Conservation (phyloP, 164 flowering plant genomes). For the Protea cynaroides region DNA sequence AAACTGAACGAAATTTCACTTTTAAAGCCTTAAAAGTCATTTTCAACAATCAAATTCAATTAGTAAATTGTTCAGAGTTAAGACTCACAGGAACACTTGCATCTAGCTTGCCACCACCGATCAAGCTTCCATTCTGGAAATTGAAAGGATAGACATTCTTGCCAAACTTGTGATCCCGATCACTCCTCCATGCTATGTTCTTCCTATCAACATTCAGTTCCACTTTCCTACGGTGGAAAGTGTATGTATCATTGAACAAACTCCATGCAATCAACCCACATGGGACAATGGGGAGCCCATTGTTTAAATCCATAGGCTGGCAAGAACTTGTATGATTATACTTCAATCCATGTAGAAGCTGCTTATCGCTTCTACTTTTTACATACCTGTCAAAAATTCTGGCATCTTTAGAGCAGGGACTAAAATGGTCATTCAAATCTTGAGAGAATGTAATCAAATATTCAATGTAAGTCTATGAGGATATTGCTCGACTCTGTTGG, state of each 20-base stretch:
- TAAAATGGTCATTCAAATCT: no score
- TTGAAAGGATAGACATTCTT: conserved; percentile 77
- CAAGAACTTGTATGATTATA: conserved; percentile 59
- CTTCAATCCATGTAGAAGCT: conserved; percentile 54
- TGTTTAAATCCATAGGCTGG: conserved; percentile 50
- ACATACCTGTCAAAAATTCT: conserved; percentile 22
- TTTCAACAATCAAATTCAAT: background rate
- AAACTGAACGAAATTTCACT: background rate
- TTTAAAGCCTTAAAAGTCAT: background rate
- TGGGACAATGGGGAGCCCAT: conserved; percentile 75
- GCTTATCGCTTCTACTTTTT: conserved; percentile 57
- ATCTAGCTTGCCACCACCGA: conserved; percentile 78
- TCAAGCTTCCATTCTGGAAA: conserved; percentile 73
- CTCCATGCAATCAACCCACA: conserved; percentile 70
- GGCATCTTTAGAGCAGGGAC: no score
- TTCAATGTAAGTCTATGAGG: no score
- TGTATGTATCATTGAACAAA: conserved; percentile 38
- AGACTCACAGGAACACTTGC: conserved; percentile 65
- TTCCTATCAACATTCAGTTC: conserved; percentile 53
- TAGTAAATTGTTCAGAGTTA: background rate
- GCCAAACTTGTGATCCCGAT: conserved; percentile 77
- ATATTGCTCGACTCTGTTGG: no score
- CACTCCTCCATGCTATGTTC: conserved; percentile 85
- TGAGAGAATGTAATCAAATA: no score
- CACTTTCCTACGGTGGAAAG: conserved; percentile 31